These are phyloP conservation scores for Colletotrichum cordylinicola DNA, from an alignment of 2,329 filamentous ascomycete genomes.

Conservation along the genomic window DNA sequence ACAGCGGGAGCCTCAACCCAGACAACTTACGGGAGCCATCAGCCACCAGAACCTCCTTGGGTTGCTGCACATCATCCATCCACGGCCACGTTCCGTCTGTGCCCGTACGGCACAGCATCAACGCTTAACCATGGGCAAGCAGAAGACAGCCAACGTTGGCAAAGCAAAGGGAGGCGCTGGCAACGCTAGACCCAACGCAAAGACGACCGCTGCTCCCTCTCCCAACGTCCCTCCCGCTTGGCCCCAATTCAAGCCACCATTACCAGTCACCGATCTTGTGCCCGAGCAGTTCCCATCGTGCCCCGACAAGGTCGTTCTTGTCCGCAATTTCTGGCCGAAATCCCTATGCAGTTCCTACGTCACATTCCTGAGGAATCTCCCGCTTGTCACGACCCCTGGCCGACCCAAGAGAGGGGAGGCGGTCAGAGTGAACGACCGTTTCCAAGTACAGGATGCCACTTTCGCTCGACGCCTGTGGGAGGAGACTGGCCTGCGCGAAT, in stretches of 20 bases:
- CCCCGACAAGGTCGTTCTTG: constrained; percentile 71
- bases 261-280: constrained; percentile 69
- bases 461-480: constrained; percentile 83
- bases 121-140: constrained; percentile 26
- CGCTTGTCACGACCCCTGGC: constrained; percentile 78
- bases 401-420: constrained; percentile 83
- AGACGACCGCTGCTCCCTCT: constrained; percentile 1
- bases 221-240: constrained; percentile 55
- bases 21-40: constrained; percentile 10
- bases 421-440: constrained; percentile 87
- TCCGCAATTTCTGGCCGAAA: constrained; percentile 77
- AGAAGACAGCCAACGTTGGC: constrained; percentile 11
- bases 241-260: constrained; percentile 73
- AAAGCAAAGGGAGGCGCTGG: constrained; percentile 7
- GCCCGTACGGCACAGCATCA: constrained; percentile 7
- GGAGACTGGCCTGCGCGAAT: constrained; percentile 74
- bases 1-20: constrained; percentile 11
- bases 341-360: constrained; percentile 79
- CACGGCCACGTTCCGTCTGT: neutral
- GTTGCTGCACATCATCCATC: constrained; percentile 6
- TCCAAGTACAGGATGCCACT: constrained; percentile 75
- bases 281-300: constrained; percentile 57
- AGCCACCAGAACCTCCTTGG: constrained; percentile 2
- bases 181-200: constrained; percentile 11
- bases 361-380: constrained; percentile 71